Evolutionary conservation across 2,329 filamentous ascomycete genomes (phyloP), one percentile per base, ranked within the genome.

Genomic region (Penicillium sp.): DNA sequence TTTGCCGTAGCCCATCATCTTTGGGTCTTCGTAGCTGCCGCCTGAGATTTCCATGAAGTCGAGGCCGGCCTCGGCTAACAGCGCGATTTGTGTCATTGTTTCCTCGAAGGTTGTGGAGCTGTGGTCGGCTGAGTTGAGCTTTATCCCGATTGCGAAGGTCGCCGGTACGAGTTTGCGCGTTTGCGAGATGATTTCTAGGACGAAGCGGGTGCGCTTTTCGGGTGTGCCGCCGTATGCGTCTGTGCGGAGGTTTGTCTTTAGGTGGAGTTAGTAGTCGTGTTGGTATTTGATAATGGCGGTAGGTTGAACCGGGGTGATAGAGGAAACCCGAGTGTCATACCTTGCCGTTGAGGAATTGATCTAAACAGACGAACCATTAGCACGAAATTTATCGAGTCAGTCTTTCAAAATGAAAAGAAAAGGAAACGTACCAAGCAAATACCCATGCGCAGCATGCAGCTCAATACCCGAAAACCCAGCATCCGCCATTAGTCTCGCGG

Each of bases 41-140:
- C 87, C 87, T 18, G 80, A 84, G 27, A 90, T 79, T 69, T 90
- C 86, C 2, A 90, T 71, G 60, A 88, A 89, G 69, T 90, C 87
- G 1, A 89, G 71, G 0, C 70, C 69, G 1, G 70, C 71, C 12
- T 70, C 68, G 15, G 65, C 64, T 1, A 75, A 6, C 73, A 81
- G 38, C 75, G 77, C 6, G 10, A 87, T 74, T 64, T 89, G 86
- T 54, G 82, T 79, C 38, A 88, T 71, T 35, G 78, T 82, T 13
- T 84, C 84, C 10, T 79, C 69, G 21, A 70, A 69, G n/a, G 60
- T 65, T 15, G 58, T 31, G 16, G 68, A 68, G 59, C 60, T 67
- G 61, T 79, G 75, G 53, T 82, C 79, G 3, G 74, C 79, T 1
- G 75, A 78, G 64, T 82, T 82, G 42, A 82, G 64, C 62, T 82